Conservation (phyloP, 768 basidiomycete species). For the Lactarius pseudohatsudake region DNA sequence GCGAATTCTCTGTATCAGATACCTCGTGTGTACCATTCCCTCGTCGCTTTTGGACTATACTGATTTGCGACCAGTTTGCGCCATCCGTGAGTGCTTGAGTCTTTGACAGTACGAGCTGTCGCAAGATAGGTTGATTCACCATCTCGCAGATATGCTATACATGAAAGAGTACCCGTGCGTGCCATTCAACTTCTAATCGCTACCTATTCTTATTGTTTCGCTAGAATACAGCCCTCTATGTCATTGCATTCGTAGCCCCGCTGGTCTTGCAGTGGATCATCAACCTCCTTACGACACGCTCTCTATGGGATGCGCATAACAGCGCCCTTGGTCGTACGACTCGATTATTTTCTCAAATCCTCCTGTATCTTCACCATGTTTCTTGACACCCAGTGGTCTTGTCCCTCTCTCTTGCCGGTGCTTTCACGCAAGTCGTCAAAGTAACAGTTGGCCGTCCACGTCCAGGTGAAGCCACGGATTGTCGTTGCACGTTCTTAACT, state of each 20-base stretch:
- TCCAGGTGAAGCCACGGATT: constrained; percentile 51
- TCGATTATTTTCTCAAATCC: background rate
- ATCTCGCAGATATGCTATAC: constrained; percentile 55
- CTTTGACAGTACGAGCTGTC: background rate
- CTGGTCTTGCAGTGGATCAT: constrained; percentile 66
- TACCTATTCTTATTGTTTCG: constrained; percentile 14
- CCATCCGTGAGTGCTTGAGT: constrained; percentile 38
- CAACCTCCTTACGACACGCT: constrained; percentile 70
- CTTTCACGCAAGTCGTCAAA: constrained; percentile 83
- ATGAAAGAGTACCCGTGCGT: constrained; percentile 76
- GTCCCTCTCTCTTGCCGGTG: constrained; percentile 71
- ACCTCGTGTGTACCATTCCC: constrained; percentile 53
- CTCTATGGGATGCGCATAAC: constrained; percentile 88
- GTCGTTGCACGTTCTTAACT: background rate
- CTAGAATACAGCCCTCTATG: constrained; percentile 31
- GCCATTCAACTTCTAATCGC: background rate
- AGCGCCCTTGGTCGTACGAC: constrained; percentile 49
- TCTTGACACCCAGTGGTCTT: constrained; percentile 58
- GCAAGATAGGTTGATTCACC: background rate
- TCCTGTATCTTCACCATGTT: constrained; percentile 9
- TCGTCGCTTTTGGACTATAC: constrained; percentile 28
- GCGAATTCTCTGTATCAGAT: constrained; percentile 78
- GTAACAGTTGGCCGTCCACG: constrained; percentile 87
- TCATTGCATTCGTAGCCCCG: constrained; percentile 61
- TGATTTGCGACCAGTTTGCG: constrained; percentile 35